Percentiles rank a stretch among this genome's conserved stretches.
These are phyloP conservation scores for Magnolia changhungtana DNA, from an alignment of 164 flowering plant species.

Conservation along the genomic window DNA sequence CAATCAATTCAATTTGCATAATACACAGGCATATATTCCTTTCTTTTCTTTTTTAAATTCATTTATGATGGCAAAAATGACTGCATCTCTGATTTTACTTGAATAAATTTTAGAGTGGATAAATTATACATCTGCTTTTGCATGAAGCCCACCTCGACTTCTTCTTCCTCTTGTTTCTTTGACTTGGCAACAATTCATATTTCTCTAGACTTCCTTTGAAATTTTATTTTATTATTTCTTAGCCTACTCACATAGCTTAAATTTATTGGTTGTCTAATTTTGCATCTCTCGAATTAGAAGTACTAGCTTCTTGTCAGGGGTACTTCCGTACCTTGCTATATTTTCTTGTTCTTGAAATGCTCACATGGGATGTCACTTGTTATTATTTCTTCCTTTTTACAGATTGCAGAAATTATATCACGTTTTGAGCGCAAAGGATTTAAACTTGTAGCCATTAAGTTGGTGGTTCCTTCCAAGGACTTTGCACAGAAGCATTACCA, in stretches of 20 bases:
- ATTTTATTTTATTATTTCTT: neutral
- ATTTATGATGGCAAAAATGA: neutral
- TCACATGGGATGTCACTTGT: neutral
- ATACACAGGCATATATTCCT: neutral
- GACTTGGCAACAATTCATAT: neutral
- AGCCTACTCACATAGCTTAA: neutral
- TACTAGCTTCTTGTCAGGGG: neutral
- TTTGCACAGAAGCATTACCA: conserved; percentile 95
- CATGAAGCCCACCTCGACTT: too few species aligned
- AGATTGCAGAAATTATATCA: conserved; percentile 87
- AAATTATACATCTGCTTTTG: too few species aligned
- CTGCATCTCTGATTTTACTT: neutral
- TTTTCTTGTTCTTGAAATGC: neutral
- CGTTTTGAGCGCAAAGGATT: conserved; percentile 95
- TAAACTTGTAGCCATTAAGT: conserved; percentile 88
- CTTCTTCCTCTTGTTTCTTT: neutral
- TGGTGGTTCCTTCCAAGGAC: conserved; percentile 78
- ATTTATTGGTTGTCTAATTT: neutral
- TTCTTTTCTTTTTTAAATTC: neutral
- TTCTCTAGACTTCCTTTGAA: neutral
- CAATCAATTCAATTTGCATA: neutral
- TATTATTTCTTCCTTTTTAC: conserved; percentile 4
- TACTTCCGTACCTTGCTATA: neutral
- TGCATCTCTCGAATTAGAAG: neutral
- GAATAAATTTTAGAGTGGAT: too few species aligned